Evolutionary conservation across 78 protist species (phyloP).

Genomic region (Monocercomonoides exilis): DNA sequence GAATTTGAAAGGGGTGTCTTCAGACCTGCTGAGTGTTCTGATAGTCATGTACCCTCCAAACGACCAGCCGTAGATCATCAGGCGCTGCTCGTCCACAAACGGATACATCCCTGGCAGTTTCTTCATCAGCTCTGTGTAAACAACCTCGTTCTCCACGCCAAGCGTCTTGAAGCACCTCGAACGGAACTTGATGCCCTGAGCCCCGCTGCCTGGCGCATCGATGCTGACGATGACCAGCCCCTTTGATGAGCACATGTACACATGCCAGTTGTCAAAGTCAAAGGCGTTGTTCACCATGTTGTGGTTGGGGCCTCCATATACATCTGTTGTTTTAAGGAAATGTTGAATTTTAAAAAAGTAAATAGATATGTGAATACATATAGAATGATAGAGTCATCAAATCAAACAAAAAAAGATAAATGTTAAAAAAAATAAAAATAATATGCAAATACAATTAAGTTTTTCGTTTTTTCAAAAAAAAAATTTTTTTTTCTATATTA

Average conservation of each 20-base stretch:
- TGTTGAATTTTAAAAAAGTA: background rate
- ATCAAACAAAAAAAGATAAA: too few relatives aligned
- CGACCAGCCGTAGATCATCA: conserved; percentile 7
- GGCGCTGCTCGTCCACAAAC: background rate
- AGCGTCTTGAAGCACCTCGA: background rate
- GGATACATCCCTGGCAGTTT: background rate
- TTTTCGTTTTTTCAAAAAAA: too few relatives aligned
- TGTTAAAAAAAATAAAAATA: too few relatives aligned
- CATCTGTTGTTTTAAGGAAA: background rate
- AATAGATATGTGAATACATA: background rate
- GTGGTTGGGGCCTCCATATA: background rate
- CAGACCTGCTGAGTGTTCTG: background rate
- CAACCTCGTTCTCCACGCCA: background rate
- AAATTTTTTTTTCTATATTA: too few relatives aligned
- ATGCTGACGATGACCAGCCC: background rate
- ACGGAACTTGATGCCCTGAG: background rate
- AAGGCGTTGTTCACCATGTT: background rate
- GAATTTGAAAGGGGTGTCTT: background rate
- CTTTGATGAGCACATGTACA: background rate
- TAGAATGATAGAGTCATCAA: too few relatives aligned
- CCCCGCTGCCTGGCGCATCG: background rate
- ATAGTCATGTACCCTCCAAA: background rate
- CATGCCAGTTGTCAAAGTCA: background rate
- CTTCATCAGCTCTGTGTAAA: background rate
- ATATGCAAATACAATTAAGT: too few relatives aligned